A percentile compares a stretch with the other conserved stretches of the same genome.
Conservation (phyloP, 805 yeast species). For the Wickerhamiella alocasiicola region DNA sequence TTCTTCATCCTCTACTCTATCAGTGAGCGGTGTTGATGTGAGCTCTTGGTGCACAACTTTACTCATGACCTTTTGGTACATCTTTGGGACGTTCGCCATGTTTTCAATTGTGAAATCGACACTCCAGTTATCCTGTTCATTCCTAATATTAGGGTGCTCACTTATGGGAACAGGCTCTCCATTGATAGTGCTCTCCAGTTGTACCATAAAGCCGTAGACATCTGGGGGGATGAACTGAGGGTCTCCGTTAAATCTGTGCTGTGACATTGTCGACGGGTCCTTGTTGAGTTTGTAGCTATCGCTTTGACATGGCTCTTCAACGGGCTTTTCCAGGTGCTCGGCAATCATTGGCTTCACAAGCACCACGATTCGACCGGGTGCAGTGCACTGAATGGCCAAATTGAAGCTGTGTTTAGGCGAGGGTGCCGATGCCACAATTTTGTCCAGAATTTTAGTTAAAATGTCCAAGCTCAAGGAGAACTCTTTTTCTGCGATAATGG, state of each 20-base stretch:
- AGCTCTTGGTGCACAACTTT: constrained; percentile 22
- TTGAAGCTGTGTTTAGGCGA: constrained; percentile 11
- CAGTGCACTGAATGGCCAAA: constrained; percentile 18
- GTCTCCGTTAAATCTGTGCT: constrained; percentile 12
- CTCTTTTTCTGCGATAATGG: constrained; percentile 52
- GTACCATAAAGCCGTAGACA: constrained; percentile 18
- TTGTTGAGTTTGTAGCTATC: neutral
- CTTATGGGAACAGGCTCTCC: constrained; percentile 19
- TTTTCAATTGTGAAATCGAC: constrained; percentile 22
- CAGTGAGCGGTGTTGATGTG: constrained; percentile 22
- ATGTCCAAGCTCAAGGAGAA: constrained; percentile 48
- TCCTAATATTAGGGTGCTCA: constrained; percentile 23
- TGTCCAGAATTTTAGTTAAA: constrained; percentile 36
- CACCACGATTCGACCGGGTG: constrained; percentile 20
- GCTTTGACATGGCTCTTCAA: neutral
- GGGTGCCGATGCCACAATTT: constrained; percentile 24
- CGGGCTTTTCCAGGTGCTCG: constrained; percentile 16
- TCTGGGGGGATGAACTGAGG: constrained; percentile 16
- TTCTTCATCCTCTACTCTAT: constrained; percentile 17
- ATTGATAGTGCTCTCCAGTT: constrained; percentile 18
- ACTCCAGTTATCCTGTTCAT: constrained; percentile 28
- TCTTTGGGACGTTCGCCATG: constrained; percentile 3
- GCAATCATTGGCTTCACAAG: constrained; percentile 24
- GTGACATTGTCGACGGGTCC: constrained; percentile 18
- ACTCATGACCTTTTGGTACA: constrained; percentile 23